phyloP scores from a whole-genome alignment of 306 rosid genomes.

The Inga leiocalycina region DNA sequence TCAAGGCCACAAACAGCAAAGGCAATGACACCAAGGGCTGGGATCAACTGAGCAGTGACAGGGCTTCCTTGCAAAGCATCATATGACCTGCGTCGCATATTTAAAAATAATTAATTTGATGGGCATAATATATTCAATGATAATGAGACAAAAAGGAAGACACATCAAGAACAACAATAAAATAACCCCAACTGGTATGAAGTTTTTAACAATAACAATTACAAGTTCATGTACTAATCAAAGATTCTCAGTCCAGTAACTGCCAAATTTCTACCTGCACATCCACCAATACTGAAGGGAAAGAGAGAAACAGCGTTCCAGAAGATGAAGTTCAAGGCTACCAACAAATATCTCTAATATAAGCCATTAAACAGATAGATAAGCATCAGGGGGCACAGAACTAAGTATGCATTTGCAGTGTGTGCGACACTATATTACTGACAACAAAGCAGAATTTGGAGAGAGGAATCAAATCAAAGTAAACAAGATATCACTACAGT shows the following conservation, averaged over 20 bases:
- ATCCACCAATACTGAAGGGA: conserved; percentile 13
- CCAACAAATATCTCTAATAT: conserved; percentile 28
- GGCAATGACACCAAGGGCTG: conserved; percentile 81
- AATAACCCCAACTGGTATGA: conserved; percentile 22
- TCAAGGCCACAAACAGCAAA: conserved; percentile 90
- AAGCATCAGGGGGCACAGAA: not conserved
- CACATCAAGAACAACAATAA: conserved; percentile 4
- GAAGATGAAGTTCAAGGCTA: conserved; percentile 10
- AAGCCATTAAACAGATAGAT: conserved; percentile 27
- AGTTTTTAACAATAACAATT: conserved; percentile 14
- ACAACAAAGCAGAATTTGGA: conserved; percentile 19
- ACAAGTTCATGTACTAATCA: conserved; percentile 29
- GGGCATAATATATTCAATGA: conserved; percentile 19
- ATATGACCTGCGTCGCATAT: conserved; percentile 59
- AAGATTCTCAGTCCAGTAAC: conserved; percentile 21
- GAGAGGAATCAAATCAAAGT: conserved; percentile 22
- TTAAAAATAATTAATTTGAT: conserved; percentile 19
- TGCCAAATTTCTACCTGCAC: conserved; percentile 25
- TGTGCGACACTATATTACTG: conserved; percentile 10
- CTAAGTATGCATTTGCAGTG: conserved; percentile 24
- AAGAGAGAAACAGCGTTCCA: conserved; percentile 25
- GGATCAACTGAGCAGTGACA: conserved; percentile 60
- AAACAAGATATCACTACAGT: conserved; percentile 5
- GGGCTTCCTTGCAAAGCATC: conserved; percentile 64
- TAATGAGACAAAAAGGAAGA: conserved; percentile 1